Percentiles rank a stretch among this genome's conserved stretches.
Conservation (phyloP, 495 filamentous ascomycete species). For the Aspergillus carlsbadensis region DNA sequence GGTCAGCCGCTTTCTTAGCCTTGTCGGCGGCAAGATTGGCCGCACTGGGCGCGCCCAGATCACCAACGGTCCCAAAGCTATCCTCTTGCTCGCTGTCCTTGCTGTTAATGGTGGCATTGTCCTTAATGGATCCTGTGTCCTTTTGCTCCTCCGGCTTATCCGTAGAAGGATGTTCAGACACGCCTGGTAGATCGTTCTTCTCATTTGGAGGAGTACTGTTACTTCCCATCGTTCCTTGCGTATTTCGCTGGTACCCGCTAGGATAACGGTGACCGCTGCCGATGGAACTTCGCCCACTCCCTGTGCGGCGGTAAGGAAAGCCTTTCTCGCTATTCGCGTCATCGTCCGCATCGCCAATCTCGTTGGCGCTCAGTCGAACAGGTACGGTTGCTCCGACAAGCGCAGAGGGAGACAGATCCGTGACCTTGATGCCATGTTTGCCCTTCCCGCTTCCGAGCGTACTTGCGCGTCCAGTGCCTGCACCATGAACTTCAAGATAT, state of each 20-base stretch:
- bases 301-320: constrained; percentile 68
- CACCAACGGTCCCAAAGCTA: constrained; percentile 53
- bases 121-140: constrained; percentile 42
- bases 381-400: constrained; percentile 79
- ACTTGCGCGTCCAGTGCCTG: constrained; percentile 49
- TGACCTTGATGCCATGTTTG: constrained; percentile 68
- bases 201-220: constrained; percentile 64
- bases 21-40: constrained; percentile 56
- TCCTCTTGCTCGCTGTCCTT: constrained; percentile 53
- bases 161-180: constrained; percentile 53
- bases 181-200: constrained; percentile 48
- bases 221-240: constrained; percentile 64
- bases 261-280: constrained; percentile 64
- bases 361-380: constrained; percentile 86
- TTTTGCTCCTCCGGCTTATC: constrained; percentile 38
- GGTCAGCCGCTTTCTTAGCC: constrained; percentile 69
- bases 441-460: constrained; percentile 74
- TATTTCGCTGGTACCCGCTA: constrained; percentile 49
- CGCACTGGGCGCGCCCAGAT: constrained; percentile 48
- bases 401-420: constrained; percentile 71
- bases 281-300: constrained; percentile 76
- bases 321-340: constrained; percentile 55
- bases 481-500: constrained; percentile 72
- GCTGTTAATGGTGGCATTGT: constrained; percentile 41
- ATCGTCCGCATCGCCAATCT: constrained; percentile 86